phyloP scores from a whole-genome alignment of 306 rosid species.

The Rosa lucieae region DNA sequence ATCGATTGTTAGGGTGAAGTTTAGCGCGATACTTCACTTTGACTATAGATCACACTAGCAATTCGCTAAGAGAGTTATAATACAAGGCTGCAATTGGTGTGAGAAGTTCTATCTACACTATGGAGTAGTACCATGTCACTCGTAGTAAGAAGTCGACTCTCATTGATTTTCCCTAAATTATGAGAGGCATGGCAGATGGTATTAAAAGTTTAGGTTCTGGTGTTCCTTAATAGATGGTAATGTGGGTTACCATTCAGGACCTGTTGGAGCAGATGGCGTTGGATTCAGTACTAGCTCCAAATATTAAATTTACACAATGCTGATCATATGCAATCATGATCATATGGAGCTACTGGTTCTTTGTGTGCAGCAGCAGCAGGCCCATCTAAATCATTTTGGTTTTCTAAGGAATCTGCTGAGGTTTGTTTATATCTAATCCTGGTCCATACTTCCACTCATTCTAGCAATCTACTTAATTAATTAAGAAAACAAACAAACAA shows the following conservation, averaged over 20 bases:
- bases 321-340: slow-evolving; percentile 21
- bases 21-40: not conserved
- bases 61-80: not conserved
- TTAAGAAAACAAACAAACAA: not conserved
- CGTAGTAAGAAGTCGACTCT: not conserved
- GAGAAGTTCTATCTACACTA: not conserved
- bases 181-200: not conserved
- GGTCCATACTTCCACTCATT: slow-evolving; percentile 23
- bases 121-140: not conserved
- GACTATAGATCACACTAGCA: not conserved
- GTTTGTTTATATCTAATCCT: slow-evolving; percentile 16
- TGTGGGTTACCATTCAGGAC: slow-evolving; percentile 7
- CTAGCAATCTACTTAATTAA: slow-evolving; percentile 14
- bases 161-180: not conserved
- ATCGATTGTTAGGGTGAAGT: too few species aligned
- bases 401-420: slow-evolving; percentile 13
- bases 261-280: not conserved
- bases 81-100: not conserved
- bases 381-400: slow-evolving; percentile 19
- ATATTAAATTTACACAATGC: slow-evolving; percentile 5
- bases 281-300: slow-evolving; percentile 13
- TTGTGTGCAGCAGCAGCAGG: slow-evolving; percentile 19
- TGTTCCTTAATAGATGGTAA: slow-evolving; percentile 14
- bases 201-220: slow-evolving; percentile 2
- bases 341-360: slow-evolving; percentile 21